phyloP scores from a whole-genome alignment of 2,329 filamentous ascomycete species.

The Dactylonectria estremocensis region DNA sequence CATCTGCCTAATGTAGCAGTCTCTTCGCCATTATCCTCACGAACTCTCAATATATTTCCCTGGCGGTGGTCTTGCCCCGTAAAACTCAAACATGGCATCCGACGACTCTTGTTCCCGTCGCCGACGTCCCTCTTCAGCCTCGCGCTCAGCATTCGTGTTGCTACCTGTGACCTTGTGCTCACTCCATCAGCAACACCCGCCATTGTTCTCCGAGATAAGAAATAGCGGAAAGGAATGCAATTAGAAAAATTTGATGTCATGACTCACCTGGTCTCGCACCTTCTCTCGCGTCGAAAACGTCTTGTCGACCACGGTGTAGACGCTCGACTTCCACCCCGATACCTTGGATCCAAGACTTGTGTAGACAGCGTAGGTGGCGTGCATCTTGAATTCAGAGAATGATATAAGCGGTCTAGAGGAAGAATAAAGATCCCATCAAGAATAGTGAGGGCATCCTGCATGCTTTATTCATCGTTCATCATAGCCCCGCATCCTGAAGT shows the following conservation, averaged over 20 bases:
- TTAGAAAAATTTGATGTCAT: too few species aligned
- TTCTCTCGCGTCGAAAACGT: slow-evolving; percentile 21
- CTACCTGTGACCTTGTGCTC: slow-evolving; percentile 7
- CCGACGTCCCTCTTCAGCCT: slow-evolving; percentile 26
- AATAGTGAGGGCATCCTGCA: neutral
- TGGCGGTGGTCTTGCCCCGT: slow-evolving; percentile 20
- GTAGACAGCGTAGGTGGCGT: slow-evolving; percentile 20
- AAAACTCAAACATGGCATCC: slow-evolving; percentile 23
- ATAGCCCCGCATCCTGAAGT: neutral
- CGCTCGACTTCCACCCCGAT: slow-evolving; percentile 16
- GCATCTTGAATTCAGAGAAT: slow-evolving; percentile 13
- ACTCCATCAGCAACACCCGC: neutral
- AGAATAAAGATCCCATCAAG: neutral
- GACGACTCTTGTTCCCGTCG: slow-evolving; percentile 21
- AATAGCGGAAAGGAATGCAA: neutral
- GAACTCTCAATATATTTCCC: slow-evolving; percentile 25
- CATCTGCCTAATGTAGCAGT: neutral
- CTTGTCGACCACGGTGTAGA: slow-evolving; percentile 22
- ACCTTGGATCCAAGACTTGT: slow-evolving; percentile 17
- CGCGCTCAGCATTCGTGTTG: slow-evolving; percentile 5
- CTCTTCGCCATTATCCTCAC: neutral
- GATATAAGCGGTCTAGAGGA: neutral
- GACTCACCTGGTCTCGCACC: slow-evolving; percentile 21
- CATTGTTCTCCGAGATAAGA: neutral
- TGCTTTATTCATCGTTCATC: neutral